A percentile compares a stretch with the other conserved stretches of the same genome.
These are phyloP conservation scores for Parastagonospora nodorum DNA, from an alignment of 2,329 filamentous ascomycete genomes.

Conservation along the genomic window DNA sequence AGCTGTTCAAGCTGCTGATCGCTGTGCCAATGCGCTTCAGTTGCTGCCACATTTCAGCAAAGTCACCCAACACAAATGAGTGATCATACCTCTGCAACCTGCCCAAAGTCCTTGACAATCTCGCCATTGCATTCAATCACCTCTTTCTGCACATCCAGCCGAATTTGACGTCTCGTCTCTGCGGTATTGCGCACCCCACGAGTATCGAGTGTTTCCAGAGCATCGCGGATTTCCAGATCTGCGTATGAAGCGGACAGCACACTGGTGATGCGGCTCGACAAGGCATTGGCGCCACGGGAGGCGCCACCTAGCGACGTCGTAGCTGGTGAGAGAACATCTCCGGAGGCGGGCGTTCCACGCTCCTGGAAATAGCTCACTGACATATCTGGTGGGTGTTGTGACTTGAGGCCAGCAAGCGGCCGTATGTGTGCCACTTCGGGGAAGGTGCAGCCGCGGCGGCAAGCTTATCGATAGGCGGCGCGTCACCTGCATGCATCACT, in stretches of 20 bases:
- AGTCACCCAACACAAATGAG: background rate
- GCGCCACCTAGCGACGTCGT: slow-evolving; percentile 26
- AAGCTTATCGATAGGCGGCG: slow-evolving; percentile 31
- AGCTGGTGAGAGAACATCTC: slow-evolving; percentile 35
- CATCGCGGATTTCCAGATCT: slow-evolving; percentile 88
- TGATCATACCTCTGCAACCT: slow-evolving; percentile 75
- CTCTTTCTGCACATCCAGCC: slow-evolving; percentile 85
- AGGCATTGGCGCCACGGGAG: slow-evolving; percentile 61
- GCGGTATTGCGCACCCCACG: slow-evolving; percentile 73
- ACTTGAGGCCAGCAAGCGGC: slow-evolving; percentile 12
- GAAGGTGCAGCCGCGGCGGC: slow-evolving; percentile 25
- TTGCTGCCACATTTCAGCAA: slow-evolving; percentile 65
- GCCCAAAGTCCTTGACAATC: slow-evolving; percentile 85
- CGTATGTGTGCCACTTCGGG: slow-evolving; percentile 9
- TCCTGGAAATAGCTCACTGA: slow-evolving; percentile 40
- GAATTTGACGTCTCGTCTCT: slow-evolving; percentile 77
- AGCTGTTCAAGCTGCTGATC: slow-evolving; percentile 77
- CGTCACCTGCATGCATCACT: slow-evolving; percentile 31
- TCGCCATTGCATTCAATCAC: slow-evolving; percentile 91
- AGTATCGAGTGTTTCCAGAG: slow-evolving; percentile 76
- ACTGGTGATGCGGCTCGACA: slow-evolving; percentile 80
- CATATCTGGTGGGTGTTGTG: slow-evolving; percentile 30
- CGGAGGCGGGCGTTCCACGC: slow-evolving; percentile 29
- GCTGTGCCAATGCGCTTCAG: slow-evolving; percentile 80
- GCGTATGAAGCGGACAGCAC: slow-evolving; percentile 92